Evolutionary conservation across 352 stramenopile species (phyloP).

Genomic region (Plasmopara muralis): DNA sequence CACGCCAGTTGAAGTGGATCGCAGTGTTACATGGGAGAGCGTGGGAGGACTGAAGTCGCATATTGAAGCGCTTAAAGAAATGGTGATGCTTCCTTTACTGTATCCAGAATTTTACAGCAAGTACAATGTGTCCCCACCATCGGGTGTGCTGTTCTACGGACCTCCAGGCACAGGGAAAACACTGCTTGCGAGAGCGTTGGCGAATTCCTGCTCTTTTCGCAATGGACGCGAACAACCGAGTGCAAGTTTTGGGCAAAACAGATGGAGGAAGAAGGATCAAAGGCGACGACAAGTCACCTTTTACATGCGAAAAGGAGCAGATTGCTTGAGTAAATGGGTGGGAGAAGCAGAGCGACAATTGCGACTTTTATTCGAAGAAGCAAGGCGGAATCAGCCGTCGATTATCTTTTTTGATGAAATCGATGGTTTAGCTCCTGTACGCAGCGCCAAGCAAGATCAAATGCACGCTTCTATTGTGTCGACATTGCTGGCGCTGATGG

Average conservation of each 20-base stretch:
- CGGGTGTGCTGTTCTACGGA: conserved; percentile 86
- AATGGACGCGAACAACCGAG: conserved; percentile 10
- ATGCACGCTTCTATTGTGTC: conserved; percentile 92
- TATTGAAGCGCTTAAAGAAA: conserved; percentile 89
- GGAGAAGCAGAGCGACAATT: conserved; percentile 89
- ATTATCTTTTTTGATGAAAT: conserved; percentile 97
- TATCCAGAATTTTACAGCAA: conserved; percentile 92
- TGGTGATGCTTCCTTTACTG: conserved; percentile 89
- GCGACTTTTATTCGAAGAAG: conserved; percentile 88
- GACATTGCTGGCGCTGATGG: conserved; percentile 90
- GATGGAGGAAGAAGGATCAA: conserved; percentile 12
- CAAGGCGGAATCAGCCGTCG: conserved; percentile 83
- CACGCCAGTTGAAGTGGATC: conserved; percentile 73
- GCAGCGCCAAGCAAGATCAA: conserved; percentile 90
- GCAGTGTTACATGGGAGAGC: conserved; percentile 79
- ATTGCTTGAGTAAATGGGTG: conserved; percentile 90
- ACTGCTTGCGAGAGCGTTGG: conserved; percentile 81
- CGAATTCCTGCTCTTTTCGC: conserved; percentile 73
- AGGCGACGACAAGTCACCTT: conserved; percentile 78
- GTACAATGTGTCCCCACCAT: conserved; percentile 79
- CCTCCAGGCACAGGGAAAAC: conserved; percentile 92
- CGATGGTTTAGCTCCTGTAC: conserved; percentile 87
- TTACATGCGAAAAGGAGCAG: conserved; percentile 91
- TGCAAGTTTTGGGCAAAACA: conserved; percentile 3
- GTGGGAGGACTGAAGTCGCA: conserved; percentile 81